Evolutionary conservation across 2,329 filamentous ascomycete species (phyloP).

Genomic region (Ascochyta fabae): DNA sequence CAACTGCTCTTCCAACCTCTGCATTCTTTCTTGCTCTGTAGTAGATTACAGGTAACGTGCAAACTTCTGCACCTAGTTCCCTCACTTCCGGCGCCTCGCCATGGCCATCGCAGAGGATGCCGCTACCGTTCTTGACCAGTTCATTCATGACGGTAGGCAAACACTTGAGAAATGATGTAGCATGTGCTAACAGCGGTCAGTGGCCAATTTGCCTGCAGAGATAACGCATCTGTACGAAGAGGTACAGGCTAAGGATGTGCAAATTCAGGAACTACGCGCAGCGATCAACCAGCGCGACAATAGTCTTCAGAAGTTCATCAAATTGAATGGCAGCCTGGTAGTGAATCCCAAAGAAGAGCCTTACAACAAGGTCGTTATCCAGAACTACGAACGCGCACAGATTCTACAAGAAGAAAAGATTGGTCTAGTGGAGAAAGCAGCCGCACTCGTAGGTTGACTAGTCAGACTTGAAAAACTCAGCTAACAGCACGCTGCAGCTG

Average conservation of each 20-base stretch:
- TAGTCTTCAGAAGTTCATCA: slow-evolving; percentile 82
- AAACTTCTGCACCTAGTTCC: neutral
- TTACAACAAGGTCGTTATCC: slow-evolving; percentile 69
- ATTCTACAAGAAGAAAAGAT: slow-evolving; percentile 78
- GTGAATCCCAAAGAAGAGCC: slow-evolving; percentile 77
- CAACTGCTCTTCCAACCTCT: neutral
- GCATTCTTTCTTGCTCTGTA: neutral
- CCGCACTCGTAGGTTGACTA: slow-evolving; percentile 61
- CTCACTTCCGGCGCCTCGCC: neutral
- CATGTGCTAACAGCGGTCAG: slow-evolving; percentile 45
- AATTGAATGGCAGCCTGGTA: slow-evolving; percentile 74
- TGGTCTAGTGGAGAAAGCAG: slow-evolving; percentile 68
- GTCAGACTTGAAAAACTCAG: neutral
- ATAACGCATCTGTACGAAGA: slow-evolving; percentile 84
- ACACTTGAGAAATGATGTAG: too few relatives aligned
- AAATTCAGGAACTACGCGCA: slow-evolving; percentile 71
- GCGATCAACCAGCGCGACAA: slow-evolving; percentile 75
- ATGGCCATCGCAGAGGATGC: slow-evolving; percentile 62
- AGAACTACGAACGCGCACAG: slow-evolving; percentile 73
- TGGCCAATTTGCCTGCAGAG: slow-evolving; percentile 81
- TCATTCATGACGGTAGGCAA: slow-evolving; percentile 68
- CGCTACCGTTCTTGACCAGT: slow-evolving; percentile 78
- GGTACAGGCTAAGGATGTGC: slow-evolving; percentile 78
- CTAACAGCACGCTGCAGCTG: slow-evolving; percentile 47
- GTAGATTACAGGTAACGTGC: neutral